These are phyloP conservation scores for Helianthus tuberosus DNA, from an alignment of 129 eudicot genomes.

Conservation along the genomic window DNA sequence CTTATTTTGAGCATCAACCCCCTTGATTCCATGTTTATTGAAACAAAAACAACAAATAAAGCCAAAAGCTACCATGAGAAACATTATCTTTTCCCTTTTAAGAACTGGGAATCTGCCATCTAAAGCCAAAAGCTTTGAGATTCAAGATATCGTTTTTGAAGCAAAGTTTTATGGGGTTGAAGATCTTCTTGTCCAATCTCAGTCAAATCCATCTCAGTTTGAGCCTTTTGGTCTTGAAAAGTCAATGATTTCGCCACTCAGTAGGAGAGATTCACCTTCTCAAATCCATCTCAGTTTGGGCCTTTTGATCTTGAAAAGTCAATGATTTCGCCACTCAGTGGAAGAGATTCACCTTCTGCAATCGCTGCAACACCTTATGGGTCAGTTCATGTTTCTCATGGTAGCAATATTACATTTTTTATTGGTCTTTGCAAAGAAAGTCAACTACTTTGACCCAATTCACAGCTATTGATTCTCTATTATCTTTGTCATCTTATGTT, in stretches of 20 bases:
- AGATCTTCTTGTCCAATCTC: slow-evolving; percentile 56
- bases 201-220: too few species aligned
- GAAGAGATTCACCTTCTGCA: slow-evolving; percentile 83
- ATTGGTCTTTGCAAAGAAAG: slow-evolving; percentile 83
- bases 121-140: slow-evolving; percentile 63
- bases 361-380: slow-evolving; percentile 67
- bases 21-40: neutral
- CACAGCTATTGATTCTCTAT: slow-evolving; percentile 66
- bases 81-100: slow-evolving; percentile 64
- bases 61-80: too few species aligned
- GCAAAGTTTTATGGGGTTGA: slow-evolving; percentile 75
- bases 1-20: neutral
- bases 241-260: too few species aligned
- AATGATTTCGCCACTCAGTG: slow-evolving; percentile 53
- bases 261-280: too few species aligned
- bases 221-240: too few species aligned
- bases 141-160: slow-evolving; percentile 75
- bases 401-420: slow-evolving; percentile 82
- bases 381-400: slow-evolving; percentile 83
- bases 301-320: slow-evolving; percentile 76
- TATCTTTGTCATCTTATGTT: slow-evolving; percentile 52
- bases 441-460: slow-evolving; percentile 80
- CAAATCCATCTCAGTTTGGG: slow-evolving; percentile 82
- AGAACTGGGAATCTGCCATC: slow-evolving; percentile 88
- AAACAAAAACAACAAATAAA: slow-evolving; percentile 1